Percentiles rank a stretch among this genome's conserved stretches.
These are phyloP conservation scores for Bipolaris oryzae DNA, from an alignment of 2,329 filamentous ascomycete species.

Conservation along the genomic window DNA sequence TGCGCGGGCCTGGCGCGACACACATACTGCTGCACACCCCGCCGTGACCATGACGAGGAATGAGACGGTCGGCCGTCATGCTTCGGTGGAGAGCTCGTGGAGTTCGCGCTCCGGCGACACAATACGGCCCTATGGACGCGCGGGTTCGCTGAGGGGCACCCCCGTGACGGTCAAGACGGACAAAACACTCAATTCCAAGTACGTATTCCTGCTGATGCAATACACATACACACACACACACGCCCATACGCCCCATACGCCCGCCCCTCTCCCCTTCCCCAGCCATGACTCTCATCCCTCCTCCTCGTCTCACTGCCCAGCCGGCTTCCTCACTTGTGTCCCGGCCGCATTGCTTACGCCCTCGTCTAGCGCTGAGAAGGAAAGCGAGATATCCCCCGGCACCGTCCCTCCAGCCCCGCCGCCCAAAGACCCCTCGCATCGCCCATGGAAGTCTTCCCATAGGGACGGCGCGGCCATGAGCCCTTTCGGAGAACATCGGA, in stretches of 20 bases:
- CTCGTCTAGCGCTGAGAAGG: conserved; percentile 51
- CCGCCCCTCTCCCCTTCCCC: neutral
- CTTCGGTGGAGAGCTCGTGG: conserved; percentile 68
- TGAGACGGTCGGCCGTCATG: conserved; percentile 68
- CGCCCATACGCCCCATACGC: no score
- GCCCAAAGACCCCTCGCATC: conserved; percentile 44
- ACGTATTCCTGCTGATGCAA: conserved; percentile 40
- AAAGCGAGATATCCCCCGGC: conserved; percentile 52
- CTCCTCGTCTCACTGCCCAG: conserved; percentile 32
- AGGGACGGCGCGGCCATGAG: conserved; percentile 62
- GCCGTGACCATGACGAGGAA: conserved; percentile 66
- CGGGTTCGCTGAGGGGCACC: conserved; percentile 42
- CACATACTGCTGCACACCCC: conserved; percentile 17
- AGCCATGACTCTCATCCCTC: conserved; percentile 20
- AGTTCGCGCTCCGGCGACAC: conserved; percentile 72
- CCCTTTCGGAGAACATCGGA: conserved; percentile 72
- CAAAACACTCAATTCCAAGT: conserved; percentile 55
- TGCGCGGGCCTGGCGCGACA: conserved; percentile 27
- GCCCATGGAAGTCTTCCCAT: conserved; percentile 51
- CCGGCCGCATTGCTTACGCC: conserved; percentile 33
- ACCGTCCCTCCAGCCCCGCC: conserved; percentile 46
- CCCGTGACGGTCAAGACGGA: conserved; percentile 62
- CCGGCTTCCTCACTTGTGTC: conserved; percentile 14
- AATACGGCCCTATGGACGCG: conserved; percentile 56
- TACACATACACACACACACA: conserved; percentile 7